Conservation (phyloP, 1,139 yeast genomes). For the Geotrichum klebahnii region DNA sequence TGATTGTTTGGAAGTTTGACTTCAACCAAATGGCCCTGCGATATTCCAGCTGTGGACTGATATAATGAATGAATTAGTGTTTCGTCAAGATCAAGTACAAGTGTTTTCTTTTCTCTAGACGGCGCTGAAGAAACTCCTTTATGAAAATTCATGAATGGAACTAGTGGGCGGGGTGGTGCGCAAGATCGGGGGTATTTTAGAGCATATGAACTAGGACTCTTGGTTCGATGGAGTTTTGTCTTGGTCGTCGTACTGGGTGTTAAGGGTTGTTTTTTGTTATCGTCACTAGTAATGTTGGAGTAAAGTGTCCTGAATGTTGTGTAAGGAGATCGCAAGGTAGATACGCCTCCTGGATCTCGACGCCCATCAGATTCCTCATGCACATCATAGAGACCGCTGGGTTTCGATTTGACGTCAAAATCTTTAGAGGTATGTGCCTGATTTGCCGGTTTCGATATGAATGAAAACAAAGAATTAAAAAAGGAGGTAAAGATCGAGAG, state of each 20-base stretch:
- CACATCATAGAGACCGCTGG: not conserved
- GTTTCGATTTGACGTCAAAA: not conserved
- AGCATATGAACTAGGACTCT: constrained; percentile 8
- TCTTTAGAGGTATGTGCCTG: not conserved
- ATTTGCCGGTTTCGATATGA: not conserved
- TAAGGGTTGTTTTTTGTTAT: not conserved
- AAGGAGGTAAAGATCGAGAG: not conserved
- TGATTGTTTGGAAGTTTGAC: constrained; percentile 59
- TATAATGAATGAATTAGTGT: constrained; percentile 88
- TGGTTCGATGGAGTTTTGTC: not conserved
- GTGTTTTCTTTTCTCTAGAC: constrained; percentile 47
- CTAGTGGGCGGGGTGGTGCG: constrained; percentile 20
- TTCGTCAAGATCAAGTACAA: constrained; percentile 86
- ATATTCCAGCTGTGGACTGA: constrained; percentile 48
- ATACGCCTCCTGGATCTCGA: not conserved
- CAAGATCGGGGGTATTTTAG: constrained; percentile 15
- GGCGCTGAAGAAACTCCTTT: constrained; percentile 38
- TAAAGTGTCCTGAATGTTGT: constrained; percentile 4
- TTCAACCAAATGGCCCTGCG: constrained; percentile 74
- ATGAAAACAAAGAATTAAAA: not conserved
- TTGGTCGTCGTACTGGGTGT: constrained; percentile 6
- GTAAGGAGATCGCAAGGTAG: constrained; percentile 32
- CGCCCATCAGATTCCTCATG: not conserved
- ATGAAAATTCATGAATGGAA: not conserved
- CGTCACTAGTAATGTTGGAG: no score